Conservation (phyloP, 345 rosid genomes). For the Eutrema yunnanense region DNA sequence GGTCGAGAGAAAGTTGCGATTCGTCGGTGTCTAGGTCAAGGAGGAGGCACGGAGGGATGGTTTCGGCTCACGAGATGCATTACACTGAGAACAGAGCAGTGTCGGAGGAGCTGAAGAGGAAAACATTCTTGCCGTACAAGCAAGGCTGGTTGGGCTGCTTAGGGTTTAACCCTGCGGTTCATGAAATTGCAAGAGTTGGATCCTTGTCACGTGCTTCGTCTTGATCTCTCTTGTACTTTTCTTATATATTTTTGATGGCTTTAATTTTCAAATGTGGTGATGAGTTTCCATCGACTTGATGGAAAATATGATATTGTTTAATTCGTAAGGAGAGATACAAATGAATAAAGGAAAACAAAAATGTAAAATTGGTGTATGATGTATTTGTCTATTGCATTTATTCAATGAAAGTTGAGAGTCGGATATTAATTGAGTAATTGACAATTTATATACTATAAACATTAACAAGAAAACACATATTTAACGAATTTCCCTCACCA, state of each 20-base stretch:
- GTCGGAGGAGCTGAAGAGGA: conserved; percentile 85
- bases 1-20: conserved; percentile 56
- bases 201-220: conserved; percentile 59
- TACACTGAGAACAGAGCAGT: conserved; percentile 81
- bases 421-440: background rate
- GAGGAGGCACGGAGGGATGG: conserved; percentile 32
- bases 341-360: background rate
- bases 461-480: background rate
- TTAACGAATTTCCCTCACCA: background rate
- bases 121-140: conserved; percentile 84
- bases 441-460: background rate
- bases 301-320: conserved; percentile 11
- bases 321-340: background rate
- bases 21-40: conserved; percentile 35
- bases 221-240: conserved; percentile 9
- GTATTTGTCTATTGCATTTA: background rate
- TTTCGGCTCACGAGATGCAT: conserved; percentile 83
- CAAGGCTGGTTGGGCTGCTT: conserved; percentile 86
- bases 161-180: conserved; percentile 66
- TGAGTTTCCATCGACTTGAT: conserved; percentile 3
- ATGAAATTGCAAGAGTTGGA: conserved; percentile 65
- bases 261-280: conserved; percentile 18
- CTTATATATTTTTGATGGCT: conserved; percentile 5
- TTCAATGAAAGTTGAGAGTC: background rate
- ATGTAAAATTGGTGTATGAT: background rate